Conservation (phyloP, 106 monocot species). For the Dactylorhiza incarnata region DNA sequence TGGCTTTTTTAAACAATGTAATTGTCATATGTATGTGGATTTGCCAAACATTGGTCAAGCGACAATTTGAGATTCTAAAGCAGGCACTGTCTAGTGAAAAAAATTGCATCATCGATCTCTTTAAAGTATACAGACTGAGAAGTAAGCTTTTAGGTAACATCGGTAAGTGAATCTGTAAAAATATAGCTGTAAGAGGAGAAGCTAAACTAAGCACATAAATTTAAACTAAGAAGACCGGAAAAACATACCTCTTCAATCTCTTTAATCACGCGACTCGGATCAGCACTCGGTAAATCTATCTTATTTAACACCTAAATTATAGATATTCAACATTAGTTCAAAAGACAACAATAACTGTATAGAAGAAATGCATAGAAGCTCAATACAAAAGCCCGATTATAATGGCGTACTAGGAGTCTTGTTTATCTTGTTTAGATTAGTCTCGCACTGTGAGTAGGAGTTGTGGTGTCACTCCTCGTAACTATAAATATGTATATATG, state of each 20-base stretch:
- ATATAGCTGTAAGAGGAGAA: neutral
- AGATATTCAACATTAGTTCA: neutral
- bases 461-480: too few relatives aligned
- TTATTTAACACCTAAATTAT: conserved; percentile 78
- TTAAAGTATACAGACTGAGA: neutral
- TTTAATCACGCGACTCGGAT: conserved; percentile 58
- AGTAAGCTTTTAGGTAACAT: neutral
- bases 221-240: neutral
- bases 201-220: neutral
- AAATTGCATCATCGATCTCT: too few relatives aligned
- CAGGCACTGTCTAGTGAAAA: too few relatives aligned
- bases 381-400: too few relatives aligned
- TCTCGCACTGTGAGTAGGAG: too few relatives aligned
- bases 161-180: neutral
- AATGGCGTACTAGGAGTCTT: too few relatives aligned
- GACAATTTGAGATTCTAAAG: too few relatives aligned
- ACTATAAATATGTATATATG: too few relatives aligned
- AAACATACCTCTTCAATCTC: conserved; percentile 87
- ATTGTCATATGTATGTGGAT: neutral
- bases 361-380: too few relatives aligned
- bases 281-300: conserved; percentile 96
- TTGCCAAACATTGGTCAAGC: too few relatives aligned
- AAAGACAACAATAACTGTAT: neutral
- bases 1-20: neutral
- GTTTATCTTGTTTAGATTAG: too few relatives aligned